These are phyloP conservation scores for Sclerotinia minor DNA, from an alignment of 2,329 filamentous ascomycete genomes.

Conservation along the genomic window DNA sequence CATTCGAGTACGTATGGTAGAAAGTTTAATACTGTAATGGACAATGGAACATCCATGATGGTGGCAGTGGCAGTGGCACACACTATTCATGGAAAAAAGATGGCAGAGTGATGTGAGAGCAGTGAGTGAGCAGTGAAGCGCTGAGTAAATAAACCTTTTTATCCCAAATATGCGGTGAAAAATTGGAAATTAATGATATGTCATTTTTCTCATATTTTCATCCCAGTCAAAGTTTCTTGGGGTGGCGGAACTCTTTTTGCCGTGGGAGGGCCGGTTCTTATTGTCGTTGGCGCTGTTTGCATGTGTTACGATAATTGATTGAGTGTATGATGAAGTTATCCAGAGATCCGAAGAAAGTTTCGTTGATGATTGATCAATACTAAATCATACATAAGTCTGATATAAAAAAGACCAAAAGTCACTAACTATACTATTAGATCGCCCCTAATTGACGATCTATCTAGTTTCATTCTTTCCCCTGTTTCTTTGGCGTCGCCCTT, in stretches of 20 bases:
- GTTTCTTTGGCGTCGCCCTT: constrained; percentile 21
- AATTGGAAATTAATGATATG: constrained; percentile 9
- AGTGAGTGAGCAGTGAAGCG: background rate
- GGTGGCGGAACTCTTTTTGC: background rate
- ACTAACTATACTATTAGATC: constrained; percentile 17
- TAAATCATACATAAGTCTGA: no score
- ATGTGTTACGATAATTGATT: background rate
- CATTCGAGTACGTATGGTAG: background rate
- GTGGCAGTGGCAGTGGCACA: background rate
- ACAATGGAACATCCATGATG: constrained; percentile 7
- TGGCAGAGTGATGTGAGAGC: no score
- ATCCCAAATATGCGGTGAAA: constrained; percentile 22
- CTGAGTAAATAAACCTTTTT: background rate
- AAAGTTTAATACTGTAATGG: background rate
- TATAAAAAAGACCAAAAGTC: background rate
- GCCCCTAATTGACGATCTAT: constrained; percentile 25
- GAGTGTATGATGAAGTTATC: background rate
- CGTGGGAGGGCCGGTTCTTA: background rate
- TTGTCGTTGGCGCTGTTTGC: background rate
- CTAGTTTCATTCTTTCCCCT: constrained; percentile 21
- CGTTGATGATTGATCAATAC: no score
- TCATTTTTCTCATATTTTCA: constrained; percentile 4
- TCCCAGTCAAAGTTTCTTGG: constrained; percentile 3
- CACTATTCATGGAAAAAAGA: constrained; percentile 1
- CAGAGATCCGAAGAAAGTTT: background rate